Evolutionary conservation across 225 moss, liverwort and hornwort genomes (phyloP).

Genomic region (Pleurozium schreberi): DNA sequence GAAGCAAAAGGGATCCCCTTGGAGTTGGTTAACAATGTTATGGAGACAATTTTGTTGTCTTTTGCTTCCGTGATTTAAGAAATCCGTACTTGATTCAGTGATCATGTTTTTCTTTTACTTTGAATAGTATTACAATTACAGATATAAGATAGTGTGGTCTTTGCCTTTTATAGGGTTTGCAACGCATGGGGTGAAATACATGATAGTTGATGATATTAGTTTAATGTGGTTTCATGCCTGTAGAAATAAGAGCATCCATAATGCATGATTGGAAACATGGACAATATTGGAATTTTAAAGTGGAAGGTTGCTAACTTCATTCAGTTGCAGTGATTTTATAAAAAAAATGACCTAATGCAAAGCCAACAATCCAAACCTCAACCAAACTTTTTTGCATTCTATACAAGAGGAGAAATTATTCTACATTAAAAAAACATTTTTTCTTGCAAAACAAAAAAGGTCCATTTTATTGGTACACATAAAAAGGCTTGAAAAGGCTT

Average conservation of each 20-base stretch:
- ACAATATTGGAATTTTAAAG: not conserved
- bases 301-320: rapidly evolving
- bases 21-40: too few species aligned
- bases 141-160: rapidly evolving
- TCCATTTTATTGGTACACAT: too few species aligned
- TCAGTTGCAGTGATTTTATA: rapidly evolving
- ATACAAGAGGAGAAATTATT: too few species aligned
- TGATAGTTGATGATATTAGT: not conserved
- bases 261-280: rapidly evolving
- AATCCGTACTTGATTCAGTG: rapidly evolving
- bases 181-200: not conserved
- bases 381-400: not conserved
- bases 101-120: not conserved
- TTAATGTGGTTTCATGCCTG: rapidly evolving
- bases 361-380: not conserved
- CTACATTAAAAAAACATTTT: too few species aligned
- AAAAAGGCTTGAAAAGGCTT: too few species aligned
- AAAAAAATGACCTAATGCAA: not conserved
- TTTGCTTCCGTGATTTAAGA: not conserved
- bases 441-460: too few species aligned
- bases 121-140: not conserved
- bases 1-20: too few species aligned
- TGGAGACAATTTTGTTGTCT: not conserved
- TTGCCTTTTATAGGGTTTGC: not conserved
- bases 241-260: too few species aligned